phyloP scores from a whole-genome alignment of 805 yeast genomes.

The Hanseniaspora guilliermondii region DNA sequence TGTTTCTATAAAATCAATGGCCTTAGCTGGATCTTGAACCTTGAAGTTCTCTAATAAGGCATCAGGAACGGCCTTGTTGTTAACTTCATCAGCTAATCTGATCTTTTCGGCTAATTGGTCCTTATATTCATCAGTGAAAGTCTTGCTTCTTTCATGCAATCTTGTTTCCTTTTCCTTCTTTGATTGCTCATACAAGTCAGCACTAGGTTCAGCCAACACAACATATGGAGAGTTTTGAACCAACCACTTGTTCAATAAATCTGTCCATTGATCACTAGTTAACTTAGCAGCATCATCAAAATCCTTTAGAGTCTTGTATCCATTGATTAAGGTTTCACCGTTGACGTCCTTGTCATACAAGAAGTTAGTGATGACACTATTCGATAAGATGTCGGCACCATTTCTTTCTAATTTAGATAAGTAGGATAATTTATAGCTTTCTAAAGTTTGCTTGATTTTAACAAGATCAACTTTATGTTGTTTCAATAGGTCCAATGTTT shows the following conservation, averaged over 20 bases:
- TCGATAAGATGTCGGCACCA: constrained; percentile 44
- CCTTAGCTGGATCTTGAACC: constrained; percentile 62
- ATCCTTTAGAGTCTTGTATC: constrained; percentile 46
- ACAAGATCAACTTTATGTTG: constrained; percentile 52
- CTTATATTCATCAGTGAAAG: constrained; percentile 51
- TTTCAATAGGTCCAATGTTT: constrained; percentile 38
- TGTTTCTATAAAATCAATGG: constrained; percentile 55
- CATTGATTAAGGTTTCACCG: constrained; percentile 39
- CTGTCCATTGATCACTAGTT: constrained; percentile 58
- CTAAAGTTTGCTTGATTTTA: constrained; percentile 56
- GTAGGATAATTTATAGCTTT: constrained; percentile 50
- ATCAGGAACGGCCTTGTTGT: constrained; percentile 69
- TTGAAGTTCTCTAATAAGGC: constrained; percentile 48
- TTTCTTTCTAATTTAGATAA: constrained; percentile 51
- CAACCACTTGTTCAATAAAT: constrained; percentile 39
- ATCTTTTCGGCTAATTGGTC: constrained; percentile 38
- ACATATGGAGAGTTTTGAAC: constrained; percentile 52
- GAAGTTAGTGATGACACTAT: constrained; percentile 63
- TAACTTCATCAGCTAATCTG: constrained; percentile 49
- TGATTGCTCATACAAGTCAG: constrained; percentile 38
- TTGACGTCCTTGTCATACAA: constrained; percentile 44
- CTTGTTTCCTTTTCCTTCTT: constrained; percentile 36
- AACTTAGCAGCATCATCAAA: constrained; percentile 43
- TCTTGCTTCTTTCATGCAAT: constrained; percentile 36
- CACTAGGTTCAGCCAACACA: constrained; percentile 58